A percentile compares a stretch with the other conserved stretches of the same genome.
phyloP scores from a whole-genome alignment of 202 grass and related monocot species.

The Sporobolus alterniflorus region DNA sequence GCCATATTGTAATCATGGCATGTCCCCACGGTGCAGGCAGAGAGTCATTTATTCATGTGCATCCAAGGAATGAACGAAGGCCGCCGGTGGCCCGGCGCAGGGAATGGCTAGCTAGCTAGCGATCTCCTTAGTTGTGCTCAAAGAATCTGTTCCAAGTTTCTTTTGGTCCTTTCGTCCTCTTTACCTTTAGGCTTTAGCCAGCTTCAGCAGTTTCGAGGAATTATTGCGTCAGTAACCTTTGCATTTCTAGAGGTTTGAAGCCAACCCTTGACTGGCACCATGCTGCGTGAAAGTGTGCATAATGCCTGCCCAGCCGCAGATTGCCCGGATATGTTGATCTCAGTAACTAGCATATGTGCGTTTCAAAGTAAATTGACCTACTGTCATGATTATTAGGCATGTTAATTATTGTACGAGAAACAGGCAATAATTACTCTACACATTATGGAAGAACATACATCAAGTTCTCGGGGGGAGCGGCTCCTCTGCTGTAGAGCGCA shows the following conservation, averaged over 20 bases:
- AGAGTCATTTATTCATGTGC: conserved; percentile 3
- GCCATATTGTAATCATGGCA: conserved; percentile 49
- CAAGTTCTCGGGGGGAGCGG: no score
- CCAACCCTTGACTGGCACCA: conserved; percentile 71
- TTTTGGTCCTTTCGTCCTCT: conserved; percentile 48
- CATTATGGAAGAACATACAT: no score
- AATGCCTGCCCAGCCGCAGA: conserved; percentile 30
- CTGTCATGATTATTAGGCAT: no score
- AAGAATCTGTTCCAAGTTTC: conserved; percentile 70
- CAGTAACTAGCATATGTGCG: no score
- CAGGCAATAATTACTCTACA: no score
- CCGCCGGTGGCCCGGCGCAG: conserved; percentile 8
- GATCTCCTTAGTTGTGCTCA: conserved; percentile 82
- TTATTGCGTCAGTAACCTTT: conserved; percentile 51
- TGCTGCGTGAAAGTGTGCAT: conserved; percentile 51
- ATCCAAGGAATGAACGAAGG: neutral
- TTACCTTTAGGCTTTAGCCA: conserved; percentile 45
- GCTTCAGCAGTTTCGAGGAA: conserved; percentile 50
- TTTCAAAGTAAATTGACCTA: no score
- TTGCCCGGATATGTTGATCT: neutral
- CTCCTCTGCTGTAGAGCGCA: no score
- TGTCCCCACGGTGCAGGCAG: conserved; percentile 63
- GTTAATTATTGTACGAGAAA: no score
- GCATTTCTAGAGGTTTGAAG: conserved; percentile 79
- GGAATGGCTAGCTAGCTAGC: conserved; percentile 31